Evolutionary conservation across 345 rosid species (phyloP), one percentile per base, ranked within the genome.

Genomic region (Noccaea caerulescens): DNA sequence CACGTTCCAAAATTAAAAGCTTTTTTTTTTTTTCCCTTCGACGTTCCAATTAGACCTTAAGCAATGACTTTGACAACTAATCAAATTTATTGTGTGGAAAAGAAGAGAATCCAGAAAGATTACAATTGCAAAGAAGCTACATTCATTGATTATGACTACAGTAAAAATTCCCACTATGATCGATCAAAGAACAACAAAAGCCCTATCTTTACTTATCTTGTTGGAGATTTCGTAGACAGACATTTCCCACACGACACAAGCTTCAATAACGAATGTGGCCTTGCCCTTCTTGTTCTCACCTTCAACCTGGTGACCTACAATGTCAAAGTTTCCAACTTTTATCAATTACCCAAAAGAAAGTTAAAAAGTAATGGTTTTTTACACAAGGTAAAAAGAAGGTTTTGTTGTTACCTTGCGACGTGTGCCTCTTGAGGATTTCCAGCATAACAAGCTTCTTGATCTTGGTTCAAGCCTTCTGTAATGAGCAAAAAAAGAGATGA

Each of bases 361-460:
- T 25, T 1, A 25, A 16, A 65, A 71, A 13, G 43, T 47, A 41
- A 3, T 43, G 10, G 46, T 14, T 5, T 20, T 41, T 10, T 25
- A 13, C 42, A 10, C 1, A 34, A 59, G 34, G 42, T 30, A 20
- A 23, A 32, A 10, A 36, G 36, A 45, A 10, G 13, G 44, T 38
- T 58, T 38, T 16, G 9, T 20, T 67, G 33, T 73, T 84, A 92
- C 99, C 96, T 88, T 95, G 37, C 90, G 84, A 45, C 87, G 88
- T 25, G 88, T 82, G 58, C 79, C 84, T 76, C 81, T 85, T 18
- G 94, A 77, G 37, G 94, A 82, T 75, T 90, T 92, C 99, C 97
- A 90, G 80, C 99, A 92, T 62, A 95, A 85, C 83, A 92, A 76
- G 85, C 86, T 92, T 85, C 97, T 88, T 37, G 98, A 92, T 79